Percentiles rank a stretch among this genome's conserved stretches.
Evolutionary conservation across 2,329 filamentous ascomycete genomes (phyloP).

Genomic region (Helotiales sp.): DNA sequence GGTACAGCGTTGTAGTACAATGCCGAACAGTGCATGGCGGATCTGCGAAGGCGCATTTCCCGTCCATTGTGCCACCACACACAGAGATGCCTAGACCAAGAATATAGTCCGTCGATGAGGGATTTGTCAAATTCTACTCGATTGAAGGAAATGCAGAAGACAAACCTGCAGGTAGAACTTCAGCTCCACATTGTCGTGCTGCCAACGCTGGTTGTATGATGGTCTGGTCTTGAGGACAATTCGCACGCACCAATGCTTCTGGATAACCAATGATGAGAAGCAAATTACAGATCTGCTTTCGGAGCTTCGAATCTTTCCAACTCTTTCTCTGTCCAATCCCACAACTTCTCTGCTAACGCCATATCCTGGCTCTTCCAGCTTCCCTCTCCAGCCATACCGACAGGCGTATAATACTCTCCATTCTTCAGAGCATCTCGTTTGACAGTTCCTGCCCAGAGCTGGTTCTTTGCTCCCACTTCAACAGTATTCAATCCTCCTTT

Average conservation of each 20-base stretch:
- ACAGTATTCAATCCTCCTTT: conserved; percentile 11
- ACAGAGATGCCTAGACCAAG: too few relatives aligned
- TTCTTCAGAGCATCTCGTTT: conserved; percentile 27
- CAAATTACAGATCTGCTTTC: background rate
- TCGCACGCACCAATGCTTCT: too few relatives aligned
- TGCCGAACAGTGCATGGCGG: too few relatives aligned
- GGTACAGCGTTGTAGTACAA: background rate
- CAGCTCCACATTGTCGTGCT: too few relatives aligned
- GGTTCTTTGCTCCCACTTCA: conserved; percentile 11
- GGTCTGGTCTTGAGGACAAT: too few relatives aligned
- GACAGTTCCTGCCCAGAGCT: conserved; percentile 13
- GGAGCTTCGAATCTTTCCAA: conserved; percentile 22
- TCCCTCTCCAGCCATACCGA: conserved; percentile 34
- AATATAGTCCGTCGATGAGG: too few relatives aligned
- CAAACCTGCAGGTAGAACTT: too few relatives aligned
- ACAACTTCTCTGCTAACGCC: conserved; percentile 16
- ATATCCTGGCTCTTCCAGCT: conserved; percentile 7
- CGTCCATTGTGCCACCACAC: too few relatives aligned
- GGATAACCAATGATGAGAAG: background rate
- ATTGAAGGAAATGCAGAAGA: too few relatives aligned
- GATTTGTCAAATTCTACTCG: too few relatives aligned
- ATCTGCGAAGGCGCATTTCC: too few relatives aligned
- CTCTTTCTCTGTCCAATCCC: conserved; percentile 22
- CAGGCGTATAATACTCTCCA: conserved; percentile 40
- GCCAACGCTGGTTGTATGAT: too few relatives aligned